phyloP scores from a whole-genome alignment of 345 rosid species.

The Citrus maxima region DNA sequence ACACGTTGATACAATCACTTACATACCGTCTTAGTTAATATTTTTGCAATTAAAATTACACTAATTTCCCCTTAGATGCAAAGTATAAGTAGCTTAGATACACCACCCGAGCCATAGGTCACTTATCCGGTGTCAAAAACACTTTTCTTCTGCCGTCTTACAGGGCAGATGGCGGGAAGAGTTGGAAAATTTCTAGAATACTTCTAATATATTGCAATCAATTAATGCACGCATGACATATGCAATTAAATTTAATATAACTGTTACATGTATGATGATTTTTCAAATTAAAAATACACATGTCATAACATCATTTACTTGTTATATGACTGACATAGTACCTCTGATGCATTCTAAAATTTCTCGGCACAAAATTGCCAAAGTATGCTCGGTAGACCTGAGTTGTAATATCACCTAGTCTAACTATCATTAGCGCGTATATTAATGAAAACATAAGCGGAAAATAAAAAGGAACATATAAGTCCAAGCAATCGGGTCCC shows the following conservation, averaged over 20 bases:
- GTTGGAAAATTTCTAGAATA: too few species aligned
- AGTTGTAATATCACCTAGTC: neutral
- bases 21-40: neutral
- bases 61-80: neutral
- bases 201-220: too few species aligned
- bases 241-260: too few species aligned
- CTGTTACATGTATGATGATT: rapidly evolving
- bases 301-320: rapidly evolving
- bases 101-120: neutral
- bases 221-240: rapidly evolving
- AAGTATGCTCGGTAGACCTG: neutral
- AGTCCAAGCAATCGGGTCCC: neutral
- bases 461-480: neutral
- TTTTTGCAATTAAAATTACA: neutral
- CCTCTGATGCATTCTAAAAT: too few species aligned
- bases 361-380: too few species aligned
- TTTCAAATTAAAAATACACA: too few species aligned
- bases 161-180: too few species aligned
- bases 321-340: rapidly evolving
- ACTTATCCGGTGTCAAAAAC: neutral
- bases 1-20: neutral
- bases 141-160: neutral
- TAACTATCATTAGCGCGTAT: neutral
- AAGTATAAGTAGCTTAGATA: neutral
- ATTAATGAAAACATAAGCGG: neutral